Conservation (phyloP, 1,139 yeast species). For the Pichia sp. region DNA sequence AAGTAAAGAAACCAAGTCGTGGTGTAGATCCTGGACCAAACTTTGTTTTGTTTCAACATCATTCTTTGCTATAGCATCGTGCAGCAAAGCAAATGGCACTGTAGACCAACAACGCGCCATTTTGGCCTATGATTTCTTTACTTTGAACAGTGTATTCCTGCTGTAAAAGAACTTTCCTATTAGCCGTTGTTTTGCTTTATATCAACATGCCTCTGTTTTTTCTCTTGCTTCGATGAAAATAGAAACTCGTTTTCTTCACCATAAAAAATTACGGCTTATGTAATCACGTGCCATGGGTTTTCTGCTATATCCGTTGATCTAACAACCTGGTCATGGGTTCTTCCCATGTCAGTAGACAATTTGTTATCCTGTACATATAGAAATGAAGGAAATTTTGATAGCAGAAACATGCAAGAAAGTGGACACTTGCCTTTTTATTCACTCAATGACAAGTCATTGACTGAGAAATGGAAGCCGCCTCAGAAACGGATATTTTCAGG, state of each 20-base stretch:
- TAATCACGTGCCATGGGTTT: neutral
- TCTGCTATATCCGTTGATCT: no score
- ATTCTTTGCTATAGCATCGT: constrained; percentile 33
- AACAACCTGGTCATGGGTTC: no score
- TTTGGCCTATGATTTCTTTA: neutral
- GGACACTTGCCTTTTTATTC: neutral
- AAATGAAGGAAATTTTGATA: neutral
- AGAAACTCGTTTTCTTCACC: neutral
- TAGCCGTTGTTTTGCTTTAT: neutral
- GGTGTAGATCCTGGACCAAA: constrained; percentile 29
- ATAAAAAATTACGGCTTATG: neutral
- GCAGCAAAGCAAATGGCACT: constrained; percentile 30
- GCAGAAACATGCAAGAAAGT: neutral
- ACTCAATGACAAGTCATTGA: neutral
- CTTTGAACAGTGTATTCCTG: neutral
- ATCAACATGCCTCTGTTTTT: neutral
- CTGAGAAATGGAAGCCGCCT: constrained; percentile 25
- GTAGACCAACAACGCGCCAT: constrained; percentile 34
- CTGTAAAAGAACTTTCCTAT: neutral
- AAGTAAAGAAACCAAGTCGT: constrained; percentile 48
- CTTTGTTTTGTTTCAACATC: constrained; percentile 29
- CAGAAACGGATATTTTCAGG: constrained; percentile 27
- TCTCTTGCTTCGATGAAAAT: neutral
- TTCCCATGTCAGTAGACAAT: no score
- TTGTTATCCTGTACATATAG: no score